Evolutionary conservation across 1,139 yeast genomes (phyloP), one percentile per base, ranked within the genome.

Genomic region (Candida frijolesensis): DNA sequence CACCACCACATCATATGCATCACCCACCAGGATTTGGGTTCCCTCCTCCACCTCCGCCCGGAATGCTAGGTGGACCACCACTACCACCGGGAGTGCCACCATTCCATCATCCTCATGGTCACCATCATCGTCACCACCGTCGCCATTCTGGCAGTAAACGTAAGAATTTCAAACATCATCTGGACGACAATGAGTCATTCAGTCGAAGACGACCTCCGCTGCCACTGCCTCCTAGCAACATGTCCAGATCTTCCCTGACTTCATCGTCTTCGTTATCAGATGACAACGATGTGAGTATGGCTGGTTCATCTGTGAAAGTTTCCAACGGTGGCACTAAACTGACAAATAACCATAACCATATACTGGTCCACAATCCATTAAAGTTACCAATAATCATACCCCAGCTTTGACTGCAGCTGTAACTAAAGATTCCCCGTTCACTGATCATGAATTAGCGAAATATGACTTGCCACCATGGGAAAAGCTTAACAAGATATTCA

Each of bases 391-490:
- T 30, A 38, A 14, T 2, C 22, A 12, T 8, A 27, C 29, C 8
- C 7, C 40, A 38, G 7, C 29, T 16, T 33, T 10, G 7, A 25
- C 29, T 25, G 29, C 29, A 25, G 7, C 7, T 25, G 8, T 9
- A 25, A 25, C 7, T 25, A 25, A 25, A 6, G 29, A 25, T 9
- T 34, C 42, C 4, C 55, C 54, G 30, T 57, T 54, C 41, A 41
- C 52, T 2, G 53, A 50, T 43, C 14, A 19, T 8, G 60, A 58
- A n/a, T 53, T 60, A 40, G 46, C 51, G 3, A 51, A 49, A 40
- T 58, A 55, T 50, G 80, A 76, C 11, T 62, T 83, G 22, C 87
- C 87, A 1, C 56, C 68, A 10, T 70, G 76, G 71, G 59, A 60
- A 19, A 63, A 68, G 0, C 63, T 80, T 7, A 64, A 66, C 42